Evolutionary conservation across 1,284 basidiomycete species (phyloP), one percentile per base, ranked within the genome.

Genomic region (Cryptococcus wingfieldii): DNA sequence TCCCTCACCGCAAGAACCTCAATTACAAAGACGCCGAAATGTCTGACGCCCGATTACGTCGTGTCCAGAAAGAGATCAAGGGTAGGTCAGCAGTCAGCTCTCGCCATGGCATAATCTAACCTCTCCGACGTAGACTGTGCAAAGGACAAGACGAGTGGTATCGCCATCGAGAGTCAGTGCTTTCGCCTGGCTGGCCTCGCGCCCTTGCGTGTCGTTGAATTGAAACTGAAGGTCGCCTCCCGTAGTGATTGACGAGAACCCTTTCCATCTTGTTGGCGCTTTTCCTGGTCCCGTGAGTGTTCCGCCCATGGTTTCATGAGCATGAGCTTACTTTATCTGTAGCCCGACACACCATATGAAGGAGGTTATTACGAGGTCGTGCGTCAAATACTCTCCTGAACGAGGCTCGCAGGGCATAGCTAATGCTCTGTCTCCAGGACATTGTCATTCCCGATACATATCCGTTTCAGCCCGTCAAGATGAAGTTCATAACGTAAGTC

Each of bases 401-500:
- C 27, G 42, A 43, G 23, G 14, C 16, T 23, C 38, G 31, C 42
- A 19, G 4, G 23, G 25, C 18, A 2, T 18, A 50, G 42, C 47
- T 38, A 14, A 31, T 50, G 34, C 14, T 10, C 13, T n/a, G 25
- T 34, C 9, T 23, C 27, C 64, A 93, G 91, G 93, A 97, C 75
- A 97, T 97, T 66, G 81, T 87, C n/a, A 91, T 97, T 62, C 93
- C 94, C 1, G 90, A 94, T 51, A 83, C 87, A 48, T 98, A 98
- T 74, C 95, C 95, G 5, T 98, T 98, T 76, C 89, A 94, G 76
- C 93, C 95, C 0, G 88, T 96, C 60, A 97, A 98, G 81, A 98
- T 98, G 93, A 93, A 93, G 75, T 96, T 96, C 76, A 85, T 90
- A 66, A 95, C 90, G 58, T 80, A 49, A 59, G 79, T 76, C n/a